phyloP scores from a whole-genome alignment of 306 rosid genomes.

The Astragalus glycyphyllos region DNA sequence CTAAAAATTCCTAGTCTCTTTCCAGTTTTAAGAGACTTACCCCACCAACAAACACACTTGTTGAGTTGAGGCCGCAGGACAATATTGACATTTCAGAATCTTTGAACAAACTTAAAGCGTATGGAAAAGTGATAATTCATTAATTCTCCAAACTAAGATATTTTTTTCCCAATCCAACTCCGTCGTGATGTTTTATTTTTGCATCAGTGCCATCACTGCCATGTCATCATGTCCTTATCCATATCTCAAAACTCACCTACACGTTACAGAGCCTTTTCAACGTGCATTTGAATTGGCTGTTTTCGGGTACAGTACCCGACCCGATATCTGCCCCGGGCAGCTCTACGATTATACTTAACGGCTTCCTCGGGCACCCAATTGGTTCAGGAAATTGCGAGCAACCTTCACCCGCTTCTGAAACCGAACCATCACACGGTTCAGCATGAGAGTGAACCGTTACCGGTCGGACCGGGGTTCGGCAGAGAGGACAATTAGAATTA shows the following conservation, averaged over 20 bases:
- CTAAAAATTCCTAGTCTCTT: slow-evolving; percentile 1
- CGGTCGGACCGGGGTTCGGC: slow-evolving; percentile 45
- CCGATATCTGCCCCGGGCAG: neutral
- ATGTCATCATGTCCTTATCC: neutral
- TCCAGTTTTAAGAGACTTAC: neutral
- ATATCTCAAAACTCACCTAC: neutral
- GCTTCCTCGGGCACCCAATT: slow-evolving; percentile 45
- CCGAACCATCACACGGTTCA: slow-evolving; percentile 17
- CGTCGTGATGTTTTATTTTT: neutral
- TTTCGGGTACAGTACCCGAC: slow-evolving; percentile 21
- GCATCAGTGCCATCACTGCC: neutral
- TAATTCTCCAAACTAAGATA: neutral
- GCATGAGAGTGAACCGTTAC: neutral
- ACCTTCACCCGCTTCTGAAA: slow-evolving; percentile 30
- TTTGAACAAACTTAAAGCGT: neutral
- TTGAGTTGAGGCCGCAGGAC: neutral
- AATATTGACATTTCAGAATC: slow-evolving; percentile 1
- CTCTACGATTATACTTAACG: slow-evolving; percentile 33
- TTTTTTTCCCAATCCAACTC: neutral
- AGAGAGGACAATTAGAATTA: slow-evolving; percentile 66
- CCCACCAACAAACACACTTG: neutral
- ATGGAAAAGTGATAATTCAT: neutral
- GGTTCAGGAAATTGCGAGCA: slow-evolving; percentile 34
- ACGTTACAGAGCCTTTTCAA: slow-evolving; percentile 49
- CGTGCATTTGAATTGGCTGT: neutral